phyloP scores from a whole-genome alignment of 2,329 filamentous ascomycete genomes.

The Stagonosporopsis cucurbitacearum region DNA sequence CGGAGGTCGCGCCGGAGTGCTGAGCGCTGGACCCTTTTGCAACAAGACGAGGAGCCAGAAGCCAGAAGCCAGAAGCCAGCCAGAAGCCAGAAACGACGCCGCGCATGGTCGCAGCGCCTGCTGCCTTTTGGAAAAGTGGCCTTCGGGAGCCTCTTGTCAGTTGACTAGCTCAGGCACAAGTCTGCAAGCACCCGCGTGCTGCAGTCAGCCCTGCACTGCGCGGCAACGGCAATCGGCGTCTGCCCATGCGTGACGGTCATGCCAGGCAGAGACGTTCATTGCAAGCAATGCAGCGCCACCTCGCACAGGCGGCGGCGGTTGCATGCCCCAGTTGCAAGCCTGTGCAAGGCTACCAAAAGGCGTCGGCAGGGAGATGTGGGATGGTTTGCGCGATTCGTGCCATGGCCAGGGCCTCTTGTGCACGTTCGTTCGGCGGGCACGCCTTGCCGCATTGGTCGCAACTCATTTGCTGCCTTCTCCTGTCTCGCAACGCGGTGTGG shows the following conservation, averaged over 20 bases:
- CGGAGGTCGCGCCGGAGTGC: slow-evolving; percentile 22
- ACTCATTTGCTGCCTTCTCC: slow-evolving; percentile 45
- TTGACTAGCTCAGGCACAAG: slow-evolving; percentile 28
- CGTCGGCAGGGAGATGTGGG: slow-evolving; percentile 22
- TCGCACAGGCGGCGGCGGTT: slow-evolving; percentile 26
- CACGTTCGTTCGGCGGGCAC: slow-evolving; percentile 36
- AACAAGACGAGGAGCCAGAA: slow-evolving; percentile 11
- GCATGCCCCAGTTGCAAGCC: slow-evolving; percentile 12
- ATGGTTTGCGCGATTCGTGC: slow-evolving; percentile 19
- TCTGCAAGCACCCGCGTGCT: slow-evolving; percentile 19
- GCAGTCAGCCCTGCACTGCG: slow-evolving; percentile 16
- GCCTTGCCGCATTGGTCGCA: slow-evolving; percentile 33
- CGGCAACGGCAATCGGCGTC: slow-evolving; percentile 3
- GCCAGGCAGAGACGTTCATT: slow-evolving; percentile 20
- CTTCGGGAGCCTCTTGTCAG: slow-evolving; percentile 21
- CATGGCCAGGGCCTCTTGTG: slow-evolving; percentile 29
- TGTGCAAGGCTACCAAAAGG: too few species aligned
- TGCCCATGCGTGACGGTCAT: slow-evolving; percentile 5
- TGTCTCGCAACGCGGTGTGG: slow-evolving; percentile 34
- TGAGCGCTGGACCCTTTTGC: slow-evolving; percentile 23
- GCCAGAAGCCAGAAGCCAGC: slow-evolving; percentile 15
- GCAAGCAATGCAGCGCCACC: slow-evolving; percentile 32
- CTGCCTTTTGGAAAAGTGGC: slow-evolving; percentile 13
- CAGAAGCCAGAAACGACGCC: slow-evolving; percentile 20
- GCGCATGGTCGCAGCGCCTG: slow-evolving; percentile 13